Evolutionary conservation across 495 filamentous ascomycete genomes (phyloP), one percentile per base, ranked within the genome.

Genomic region (Penicillium riverlandense): DNA sequence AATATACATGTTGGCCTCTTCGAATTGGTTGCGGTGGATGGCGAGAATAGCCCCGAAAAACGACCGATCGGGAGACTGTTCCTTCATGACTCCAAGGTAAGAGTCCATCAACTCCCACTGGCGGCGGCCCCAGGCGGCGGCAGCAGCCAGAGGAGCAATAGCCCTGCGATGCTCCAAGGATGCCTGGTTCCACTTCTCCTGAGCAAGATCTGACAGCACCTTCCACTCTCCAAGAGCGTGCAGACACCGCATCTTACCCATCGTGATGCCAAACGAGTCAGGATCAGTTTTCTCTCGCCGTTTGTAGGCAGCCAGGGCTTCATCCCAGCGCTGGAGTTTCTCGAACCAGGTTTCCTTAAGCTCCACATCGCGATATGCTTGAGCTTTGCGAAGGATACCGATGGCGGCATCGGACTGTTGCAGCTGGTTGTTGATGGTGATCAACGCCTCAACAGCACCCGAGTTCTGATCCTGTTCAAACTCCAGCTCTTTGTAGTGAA

Each of bases 221-320:
- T 96, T 94, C 90, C 91, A 99, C 61, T 99, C 92, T 35, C 92
- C 94, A 29, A 99, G 77, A 29, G 92, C 92, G 57, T 99, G 94
- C 34, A 96, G 68, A 77, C 92, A 99, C 12, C 94, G 84, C 92
- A 99, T 99, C 65, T 98, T 97, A 47, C 92, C 92, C 89, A 97
- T 96, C 6, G 91, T 91, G 30, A 96, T 83, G 42, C 96, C 90
- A 48, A 97, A 85, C 0, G 85, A 86, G 6, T 77, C 69, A 3
- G 80, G 77, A 38, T 95, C 86, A 8, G 83, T 77, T 43, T 62
- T 69, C 50, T 88, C 84, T 12, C 88, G 82, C 47, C 86, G 80
- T 48, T 88, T 82, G 52, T 97, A 98, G 33, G 90, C 90, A 40
- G 80, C 78, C 48, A 98, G 74, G n/a, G 92, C 92, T 63, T 98